Base-by-base conservation (phyloP, 1,284 basidiomycete species). In the Phellopilus nigrolimitatus region DNA sequence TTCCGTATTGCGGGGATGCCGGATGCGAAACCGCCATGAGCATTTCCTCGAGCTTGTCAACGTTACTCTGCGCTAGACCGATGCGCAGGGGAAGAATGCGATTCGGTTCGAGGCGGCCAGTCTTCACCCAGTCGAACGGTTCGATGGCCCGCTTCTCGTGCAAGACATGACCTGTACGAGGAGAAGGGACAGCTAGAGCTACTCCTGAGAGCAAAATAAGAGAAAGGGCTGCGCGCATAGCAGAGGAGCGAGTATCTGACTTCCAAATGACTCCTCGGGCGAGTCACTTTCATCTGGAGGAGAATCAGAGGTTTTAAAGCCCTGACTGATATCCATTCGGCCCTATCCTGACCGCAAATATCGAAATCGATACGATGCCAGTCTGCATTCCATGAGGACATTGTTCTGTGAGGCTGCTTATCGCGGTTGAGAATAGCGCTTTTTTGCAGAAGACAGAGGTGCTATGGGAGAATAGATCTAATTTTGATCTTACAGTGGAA, bases 11-110 rank as follows among this genome's bases (percentile, higher is more conserved):
- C 5, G 51, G 34, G 8, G 57, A 64, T 2, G 51, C 47, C 12
- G 63, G 63, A 51, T 64, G 51, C 9, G 63, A 62, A 9, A 64
- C 61, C 24, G 53, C 53, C 47, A 59, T 54, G 21, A 64, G 54
- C 41, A 59, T 51, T 19, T 64, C 60, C 22, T 64, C 52, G 28
- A 64, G 49, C 17, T 53, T 50, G 36, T 64, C 52, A 12, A 64
- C 21, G 46, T 64, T 64, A 37, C 30, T 38, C 40, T 57, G 55
- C 3, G 52, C 19, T 24, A 57, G 52, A 13, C 46, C 55, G 13
- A 57, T 49, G 3, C 53, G 47, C 17, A 57, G 36, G 10, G 53
- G 55, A 24, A 57, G 27, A 21, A 49, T 36, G 34, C 27, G 25
- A 13, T 42, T 21, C 9, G 55, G 43, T 9, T 47, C 48, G 43